These are phyloP conservation scores for Aureobasidium zeae DNA, from an alignment of 2,329 filamentous ascomycete species.

Conservation along the genomic window DNA sequence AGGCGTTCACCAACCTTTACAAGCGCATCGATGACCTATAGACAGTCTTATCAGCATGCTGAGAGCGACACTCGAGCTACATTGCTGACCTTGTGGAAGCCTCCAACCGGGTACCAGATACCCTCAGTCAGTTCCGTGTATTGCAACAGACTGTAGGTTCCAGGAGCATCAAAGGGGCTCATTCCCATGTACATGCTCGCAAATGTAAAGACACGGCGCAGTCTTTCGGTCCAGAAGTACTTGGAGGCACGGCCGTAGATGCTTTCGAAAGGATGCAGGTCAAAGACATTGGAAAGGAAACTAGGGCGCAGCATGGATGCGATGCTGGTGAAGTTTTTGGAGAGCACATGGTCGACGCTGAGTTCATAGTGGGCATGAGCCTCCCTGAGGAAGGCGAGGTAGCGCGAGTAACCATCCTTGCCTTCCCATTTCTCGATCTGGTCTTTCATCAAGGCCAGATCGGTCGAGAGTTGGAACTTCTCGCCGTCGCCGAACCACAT, in stretches of 20 bases:
- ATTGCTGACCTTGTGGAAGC: slow-evolving; percentile 51
- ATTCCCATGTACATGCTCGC: slow-evolving; percentile 79
- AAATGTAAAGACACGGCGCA: slow-evolving; percentile 65
- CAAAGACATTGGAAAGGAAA: slow-evolving; percentile 51
- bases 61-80: not conserved
- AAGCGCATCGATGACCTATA: slow-evolving; percentile 47
- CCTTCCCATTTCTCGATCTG: slow-evolving; percentile 68
- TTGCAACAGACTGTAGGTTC: slow-evolving; percentile 63
- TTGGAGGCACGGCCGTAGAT: slow-evolving; percentile 56
- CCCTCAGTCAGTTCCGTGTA: slow-evolving; percentile 69
- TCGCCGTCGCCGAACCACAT: slow-evolving; percentile 63
- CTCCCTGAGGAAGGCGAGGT: slow-evolving; percentile 57
- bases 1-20: slow-evolving; percentile 52
- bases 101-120: slow-evolving; percentile 65
- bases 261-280: slow-evolving; percentile 60
- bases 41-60: not conserved
- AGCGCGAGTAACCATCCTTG: slow-evolving; percentile 59
- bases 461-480: slow-evolving; percentile 55
- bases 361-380: slow-evolving; percentile 62
- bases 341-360: slow-evolving; percentile 55
- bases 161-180: slow-evolving; percentile 66
- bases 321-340: slow-evolving; percentile 56
- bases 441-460: slow-evolving; percentile 59
- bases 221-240: slow-evolving; percentile 61
- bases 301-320: slow-evolving; percentile 48